phyloP scores from a whole-genome alignment of 345 rosid species.

The Garcia nutans region DNA sequence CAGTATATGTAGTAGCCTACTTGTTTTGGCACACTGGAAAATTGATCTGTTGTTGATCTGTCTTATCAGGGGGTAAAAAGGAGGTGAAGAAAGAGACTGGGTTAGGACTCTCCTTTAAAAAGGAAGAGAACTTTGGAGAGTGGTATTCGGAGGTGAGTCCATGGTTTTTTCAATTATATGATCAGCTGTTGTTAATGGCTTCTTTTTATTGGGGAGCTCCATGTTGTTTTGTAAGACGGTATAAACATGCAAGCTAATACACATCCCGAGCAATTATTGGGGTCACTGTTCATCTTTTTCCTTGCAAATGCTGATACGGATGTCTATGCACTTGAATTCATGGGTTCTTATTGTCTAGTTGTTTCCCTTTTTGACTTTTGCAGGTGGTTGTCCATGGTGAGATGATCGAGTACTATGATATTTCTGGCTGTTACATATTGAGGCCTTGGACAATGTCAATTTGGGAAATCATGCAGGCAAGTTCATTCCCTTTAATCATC shows the following conservation, averaged over 20 bases:
- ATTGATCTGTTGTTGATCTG: conserved; percentile 7
- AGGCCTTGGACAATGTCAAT: conserved; percentile 97
- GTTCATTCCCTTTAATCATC: conserved; percentile 19
- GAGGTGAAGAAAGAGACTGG: conserved; percentile 96
- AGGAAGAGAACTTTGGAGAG: conserved; percentile 91
- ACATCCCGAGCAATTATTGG: too few species aligned
- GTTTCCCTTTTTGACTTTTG: conserved; percentile 11
- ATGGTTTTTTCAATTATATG: neutral
- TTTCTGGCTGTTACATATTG: conserved; percentile 92
- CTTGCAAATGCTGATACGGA: too few species aligned
- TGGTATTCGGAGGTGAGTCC: conserved; percentile 88
- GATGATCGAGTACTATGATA: conserved; percentile 96
- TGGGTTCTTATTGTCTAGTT: neutral
- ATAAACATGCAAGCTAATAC: too few species aligned
- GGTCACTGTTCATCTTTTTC: too few species aligned
- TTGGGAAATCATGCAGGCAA: conserved; percentile 95
- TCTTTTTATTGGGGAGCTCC: too few species aligned
- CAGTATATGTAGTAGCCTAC: neutral
- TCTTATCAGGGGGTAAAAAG: conserved; percentile 57
- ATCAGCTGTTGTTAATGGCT: neutral
- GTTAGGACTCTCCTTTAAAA: conserved; percentile 71
- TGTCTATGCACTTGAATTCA: too few species aligned
- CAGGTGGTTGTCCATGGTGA: conserved; percentile 88
- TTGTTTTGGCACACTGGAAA: neutral
- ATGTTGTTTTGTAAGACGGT: too few species aligned